Base-by-base conservation (phyloP, 1,284 basidiomycete genomes). In the Termitomyces sp. region DNA sequence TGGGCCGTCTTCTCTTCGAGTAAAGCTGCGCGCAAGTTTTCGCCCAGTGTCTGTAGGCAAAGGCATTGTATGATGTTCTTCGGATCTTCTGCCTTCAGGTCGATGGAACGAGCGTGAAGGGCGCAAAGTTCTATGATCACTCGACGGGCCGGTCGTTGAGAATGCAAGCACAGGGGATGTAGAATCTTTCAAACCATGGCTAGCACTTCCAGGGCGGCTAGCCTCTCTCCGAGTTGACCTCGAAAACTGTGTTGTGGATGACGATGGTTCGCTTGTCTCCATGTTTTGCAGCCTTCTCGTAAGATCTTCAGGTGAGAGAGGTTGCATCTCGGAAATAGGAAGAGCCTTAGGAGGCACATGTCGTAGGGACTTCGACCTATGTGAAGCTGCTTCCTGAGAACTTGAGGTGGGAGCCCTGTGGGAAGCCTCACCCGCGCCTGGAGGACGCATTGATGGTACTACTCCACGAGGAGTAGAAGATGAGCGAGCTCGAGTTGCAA, bases 31-130 rank as follows among this genome's bases (percentile, higher is more conserved):
- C 39, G 68, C 70, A 45, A 72, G 56, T 36, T 64, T 67, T 44
- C 65, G 67, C n/a, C 66, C 65, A 0, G 65, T 55, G 17, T 67
- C 64, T 38, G 62, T 51, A 21, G 72, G 73, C 10, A 66, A 44
- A n/a, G 70, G 67, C 21, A 61, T 60, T 28, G 64, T 52, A 33
- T 61, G 59, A 53, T 63, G 62, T 17, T 68, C 66, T 28, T 73
- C 71, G 1, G 67, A 56, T 42, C 67, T 66, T 31, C 65, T 62
- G 39, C 51, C 43, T 54, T 69, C 52, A 38, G 72, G 64, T 42
- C 74, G 77, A 63, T 82, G 83, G 70, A 88, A 84, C 13, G 86
- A 86, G 17, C 81, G 76, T 74, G 71, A 73, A 10, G 77, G 69
- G 15, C 77, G 77, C 33, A 87, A 63, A 5, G 69, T 60, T 50